Conservation (phyloP, 2,329 filamentous ascomycete genomes). For the Pseudopyrenochaeta lycopersici region DNA sequence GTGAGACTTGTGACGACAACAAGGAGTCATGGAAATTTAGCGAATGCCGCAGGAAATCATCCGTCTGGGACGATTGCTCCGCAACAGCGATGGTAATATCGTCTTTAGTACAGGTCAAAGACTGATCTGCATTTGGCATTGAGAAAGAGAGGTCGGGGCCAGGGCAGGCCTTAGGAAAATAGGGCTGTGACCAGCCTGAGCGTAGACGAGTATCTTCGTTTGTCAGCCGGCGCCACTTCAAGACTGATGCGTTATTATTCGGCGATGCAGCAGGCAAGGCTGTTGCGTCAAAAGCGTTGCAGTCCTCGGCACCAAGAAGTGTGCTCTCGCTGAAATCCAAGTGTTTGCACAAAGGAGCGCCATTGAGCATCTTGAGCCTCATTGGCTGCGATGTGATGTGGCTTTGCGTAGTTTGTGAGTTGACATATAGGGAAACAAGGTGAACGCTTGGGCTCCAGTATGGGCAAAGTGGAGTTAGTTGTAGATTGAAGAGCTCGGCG, state of each 20-base stretch:
- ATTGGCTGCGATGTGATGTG: conserved; percentile 26
- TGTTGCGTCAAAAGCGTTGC: conserved; percentile 48
- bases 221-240: conserved; percentile 44
- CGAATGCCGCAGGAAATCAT: conserved; percentile 78
- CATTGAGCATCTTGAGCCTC: conserved; percentile 63
- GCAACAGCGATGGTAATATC: conserved; percentile 32
- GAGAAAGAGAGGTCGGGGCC: conserved; percentile 20
- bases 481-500: conserved; percentile 1
- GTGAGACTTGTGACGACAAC: conserved; percentile 65
- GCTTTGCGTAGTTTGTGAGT: not conserved
- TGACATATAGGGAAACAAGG: not conserved
- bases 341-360: conserved; percentile 65
- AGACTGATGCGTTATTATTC: conserved; percentile 8
- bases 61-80: conserved; percentile 20
- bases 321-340: conserved; percentile 64
- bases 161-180: conserved; percentile 23
- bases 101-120: conserved; percentile 17
- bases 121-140: conserved; percentile 22
- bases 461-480: too few species aligned
- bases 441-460: not conserved
- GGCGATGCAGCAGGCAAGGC: not conserved
- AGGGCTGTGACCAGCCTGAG: conserved; percentile 45
- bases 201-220: conserved; percentile 24
- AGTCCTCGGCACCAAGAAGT: conserved; percentile 62
- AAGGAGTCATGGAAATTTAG: conserved; percentile 74